Percentiles rank a stretch among this genome's conserved stretches.
Evolutionary conservation across 2,329 filamentous ascomycete genomes (phyloP).

Genomic region (Fusarium decemcellulare): DNA sequence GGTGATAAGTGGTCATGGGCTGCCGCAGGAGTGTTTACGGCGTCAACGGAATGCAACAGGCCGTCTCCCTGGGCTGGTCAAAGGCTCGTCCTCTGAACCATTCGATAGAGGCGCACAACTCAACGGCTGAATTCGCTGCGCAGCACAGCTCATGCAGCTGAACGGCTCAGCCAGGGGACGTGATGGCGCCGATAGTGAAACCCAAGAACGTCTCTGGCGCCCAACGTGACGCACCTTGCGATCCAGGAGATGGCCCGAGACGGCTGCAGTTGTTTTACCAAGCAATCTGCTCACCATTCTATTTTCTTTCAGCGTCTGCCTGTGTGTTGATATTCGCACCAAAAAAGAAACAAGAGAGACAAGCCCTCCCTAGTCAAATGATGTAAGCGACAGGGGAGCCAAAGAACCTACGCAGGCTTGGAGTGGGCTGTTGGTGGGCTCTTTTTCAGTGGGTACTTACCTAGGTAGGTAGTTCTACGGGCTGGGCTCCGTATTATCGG

Average conservation of each 20-base stretch:
- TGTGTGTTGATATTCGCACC: not conserved
- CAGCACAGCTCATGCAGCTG: slow-evolving; percentile 6
- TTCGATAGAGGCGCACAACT: slow-evolving; percentile 6
- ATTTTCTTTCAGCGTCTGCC: not conserved
- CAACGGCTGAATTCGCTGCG: slow-evolving; percentile 2
- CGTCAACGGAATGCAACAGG: not conserved
- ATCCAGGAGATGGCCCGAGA: slow-evolving; percentile 13
- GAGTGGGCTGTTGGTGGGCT: not conserved
- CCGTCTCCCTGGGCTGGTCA: not conserved
- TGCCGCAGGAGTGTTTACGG: slow-evolving; percentile 1
- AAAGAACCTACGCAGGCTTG: too few relatives aligned
- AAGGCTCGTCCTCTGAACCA: not conserved
- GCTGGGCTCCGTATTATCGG: not conserved
- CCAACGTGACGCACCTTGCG: slow-evolving; percentile 14
- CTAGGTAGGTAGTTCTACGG: too few relatives aligned
- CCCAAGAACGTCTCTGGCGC: slow-evolving; percentile 15
- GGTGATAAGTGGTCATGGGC: not conserved
- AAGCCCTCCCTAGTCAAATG: not conserved
- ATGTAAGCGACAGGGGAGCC: slow-evolving; percentile 6
- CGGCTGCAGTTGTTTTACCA: not conserved
- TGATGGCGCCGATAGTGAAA: slow-evolving; percentile 19
- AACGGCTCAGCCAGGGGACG: slow-evolving; percentile 9
- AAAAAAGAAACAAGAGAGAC: not conserved
- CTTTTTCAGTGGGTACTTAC: not conserved
- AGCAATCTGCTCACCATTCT: not conserved